These are phyloP conservation scores for Wickerhamia fluorescens DNA, from an alignment of 805 yeast genomes.

Conservation along the genomic window DNA sequence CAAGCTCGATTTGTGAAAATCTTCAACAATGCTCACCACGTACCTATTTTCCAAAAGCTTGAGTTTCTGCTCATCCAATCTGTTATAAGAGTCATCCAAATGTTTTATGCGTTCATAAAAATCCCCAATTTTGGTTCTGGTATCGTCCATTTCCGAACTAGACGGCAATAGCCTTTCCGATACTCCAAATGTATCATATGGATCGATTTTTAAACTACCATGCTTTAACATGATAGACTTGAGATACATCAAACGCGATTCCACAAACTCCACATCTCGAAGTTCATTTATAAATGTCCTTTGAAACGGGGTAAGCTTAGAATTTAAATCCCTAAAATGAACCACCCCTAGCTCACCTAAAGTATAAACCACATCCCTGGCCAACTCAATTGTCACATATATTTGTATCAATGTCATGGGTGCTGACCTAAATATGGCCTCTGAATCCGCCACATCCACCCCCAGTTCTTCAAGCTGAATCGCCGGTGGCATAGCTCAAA, in stretches of 20 bases:
- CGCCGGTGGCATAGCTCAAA: no score
- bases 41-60: constrained; percentile 28
- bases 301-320: constrained; percentile 38
- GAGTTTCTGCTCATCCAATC: constrained; percentile 18
- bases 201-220: constrained; percentile 19
- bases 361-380: constrained; percentile 33
- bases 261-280: constrained; percentile 28
- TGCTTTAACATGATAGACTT: constrained; percentile 24
- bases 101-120: constrained; percentile 28
- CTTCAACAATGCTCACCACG: constrained; percentile 24
- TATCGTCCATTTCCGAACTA: constrained; percentile 28
- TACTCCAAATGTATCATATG: constrained; percentile 25
- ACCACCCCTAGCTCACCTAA: constrained; percentile 35
- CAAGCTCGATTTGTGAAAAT: constrained; percentile 24
- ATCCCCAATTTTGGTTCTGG: constrained; percentile 16
- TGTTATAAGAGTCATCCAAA: constrained; percentile 26
- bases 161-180: constrained; percentile 48
- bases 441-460: constrained; percentile 7
- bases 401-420: constrained; percentile 44
- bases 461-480: constrained; percentile 1
- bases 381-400: constrained; percentile 40
- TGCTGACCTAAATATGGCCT: constrained; percentile 40
- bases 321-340: constrained; percentile 44
- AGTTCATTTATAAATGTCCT: constrained; percentile 38
- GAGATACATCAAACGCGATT: constrained; percentile 22